Evolutionary conservation across 495 filamentous ascomycete genomes (phyloP), one percentile per base, ranked within the genome.

Genomic region (Xanthoparmelia taractica): DNA sequence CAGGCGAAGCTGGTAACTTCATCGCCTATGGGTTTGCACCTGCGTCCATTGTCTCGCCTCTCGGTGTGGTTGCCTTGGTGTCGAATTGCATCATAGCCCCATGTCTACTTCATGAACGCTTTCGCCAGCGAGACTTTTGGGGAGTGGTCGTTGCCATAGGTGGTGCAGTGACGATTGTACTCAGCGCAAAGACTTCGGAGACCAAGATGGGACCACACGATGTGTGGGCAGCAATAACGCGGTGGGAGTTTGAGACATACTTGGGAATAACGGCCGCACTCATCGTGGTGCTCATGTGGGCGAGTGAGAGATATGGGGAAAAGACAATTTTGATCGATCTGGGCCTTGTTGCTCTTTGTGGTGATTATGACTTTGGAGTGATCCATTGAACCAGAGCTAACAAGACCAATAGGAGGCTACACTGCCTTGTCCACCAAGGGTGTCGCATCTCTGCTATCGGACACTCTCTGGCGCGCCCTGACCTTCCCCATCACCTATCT

Each of bases 1-100:
- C 95, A n/a, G 94, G 94, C 18, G 94, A 98, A 76, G 85, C 85
- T 63, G 94, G 94, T 27, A 98, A 98, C 73, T 98, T 98, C 73
- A 80, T 98, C 60, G 94, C 94, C 6, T 98, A 98, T 72, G 94
- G 94, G 15, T 98, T 98, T 72, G 94, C 94, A n/a, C 92, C 94
- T 23, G 94, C 94, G 4, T 97, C 93, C 17, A 96, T 98, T 65
- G 94, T 98, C n/a, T 94, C 90, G 20, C 94, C 94, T 2, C 78
- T 98, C 18, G 94, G 94, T 13, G 94, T 98, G 27, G 94, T 97
- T 0, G 94, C 94, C 4, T 76, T 98, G 63, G 85, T 98, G 31
- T 96, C 92, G 55, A 98, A 98, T 73, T 97, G 94, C 71, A 82
- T 97, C 56, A 95, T 98, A 73, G 94, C 94, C 11, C 94, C 94